phyloP scores from a whole-genome alignment of 441 rosid genomes.

The Sinapis alba region DNA sequence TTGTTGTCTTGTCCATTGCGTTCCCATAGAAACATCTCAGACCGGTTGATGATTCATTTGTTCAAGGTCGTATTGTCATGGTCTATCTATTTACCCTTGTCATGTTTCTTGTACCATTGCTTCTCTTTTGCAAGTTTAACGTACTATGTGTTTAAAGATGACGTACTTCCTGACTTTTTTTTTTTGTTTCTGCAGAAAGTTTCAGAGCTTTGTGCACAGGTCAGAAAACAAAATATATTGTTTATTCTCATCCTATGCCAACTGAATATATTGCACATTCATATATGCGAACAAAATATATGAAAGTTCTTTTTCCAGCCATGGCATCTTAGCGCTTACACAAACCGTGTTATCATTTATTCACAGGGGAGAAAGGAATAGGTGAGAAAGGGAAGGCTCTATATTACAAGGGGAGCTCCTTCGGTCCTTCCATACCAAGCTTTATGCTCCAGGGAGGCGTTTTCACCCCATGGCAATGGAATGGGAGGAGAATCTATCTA shows the following conservation, averaged over 20 bases:
- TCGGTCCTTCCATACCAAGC: conserved; percentile 86
- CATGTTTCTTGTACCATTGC: background rate
- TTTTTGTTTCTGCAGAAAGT: conserved; percentile 49
- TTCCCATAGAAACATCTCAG: background rate
- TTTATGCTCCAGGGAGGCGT: conserved; percentile 95
- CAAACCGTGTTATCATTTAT: conserved; percentile 1
- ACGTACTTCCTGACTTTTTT: background rate
- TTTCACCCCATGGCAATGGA: conserved; percentile 84
- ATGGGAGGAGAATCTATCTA: conserved; percentile 92
- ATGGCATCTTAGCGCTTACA: background rate
- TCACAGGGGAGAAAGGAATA: conserved; percentile 76
- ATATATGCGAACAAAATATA: no score
- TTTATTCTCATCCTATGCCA: conserved; percentile 7
- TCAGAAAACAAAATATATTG: conserved; percentile 14
- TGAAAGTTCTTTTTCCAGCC: background rate
- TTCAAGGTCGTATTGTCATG: conserved; percentile 66
- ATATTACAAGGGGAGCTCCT: conserved; percentile 75
- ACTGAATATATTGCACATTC: no score
- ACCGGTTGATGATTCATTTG: background rate
- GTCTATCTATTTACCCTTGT: conserved; percentile 51
- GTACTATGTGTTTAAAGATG: background rate
- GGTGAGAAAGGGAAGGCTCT: conserved; percentile 87
- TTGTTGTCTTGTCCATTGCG: background rate
- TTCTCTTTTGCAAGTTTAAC: background rate
- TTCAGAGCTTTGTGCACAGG: conserved; percentile 79